These are phyloP conservation scores for Populus deltoides DNA, from an alignment of 345 rosid genomes.

Conservation along the genomic window DNA sequence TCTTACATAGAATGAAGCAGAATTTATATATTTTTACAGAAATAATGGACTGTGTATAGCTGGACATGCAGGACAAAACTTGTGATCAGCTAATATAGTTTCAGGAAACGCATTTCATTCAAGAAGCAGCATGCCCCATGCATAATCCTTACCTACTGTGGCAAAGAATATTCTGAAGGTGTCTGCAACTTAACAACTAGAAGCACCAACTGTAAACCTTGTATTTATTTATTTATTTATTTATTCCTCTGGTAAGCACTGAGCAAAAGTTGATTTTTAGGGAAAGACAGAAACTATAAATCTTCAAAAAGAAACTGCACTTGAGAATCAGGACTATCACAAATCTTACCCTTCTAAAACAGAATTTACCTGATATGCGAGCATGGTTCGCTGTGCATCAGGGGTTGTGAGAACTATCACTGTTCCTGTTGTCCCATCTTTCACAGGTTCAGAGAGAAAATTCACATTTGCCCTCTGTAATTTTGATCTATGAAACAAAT, in stretches of 20 bases:
- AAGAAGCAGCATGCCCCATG: background rate
- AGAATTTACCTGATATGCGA: conserved; percentile 72
- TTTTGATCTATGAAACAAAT: conserved; percentile 51
- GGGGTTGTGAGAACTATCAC: conserved; percentile 96
- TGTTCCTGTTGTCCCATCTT: conserved; percentile 94
- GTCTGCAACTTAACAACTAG: background rate
- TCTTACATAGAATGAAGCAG: background rate
- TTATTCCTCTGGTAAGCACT: background rate
- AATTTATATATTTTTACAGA: no score
- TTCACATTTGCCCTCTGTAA: conserved; percentile 71
- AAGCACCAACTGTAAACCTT: background rate
- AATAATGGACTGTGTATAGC: background rate
- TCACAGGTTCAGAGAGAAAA: conserved; percentile 78
- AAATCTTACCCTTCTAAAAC: background rate
- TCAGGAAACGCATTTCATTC: background rate
- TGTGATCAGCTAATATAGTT: background rate
- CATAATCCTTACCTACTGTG: background rate
- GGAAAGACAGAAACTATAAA: background rate
- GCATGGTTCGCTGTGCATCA: conserved; percentile 97
- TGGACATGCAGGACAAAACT: background rate
- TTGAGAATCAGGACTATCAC: background rate
- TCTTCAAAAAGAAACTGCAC: background rate
- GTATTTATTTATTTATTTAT: no score
- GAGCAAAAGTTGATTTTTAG: background rate
- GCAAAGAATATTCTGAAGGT: background rate